These are phyloP conservation scores for Tetrahymena thermophila DNA, from an alignment of 73 alveolate genomes.

Conservation along the genomic window DNA sequence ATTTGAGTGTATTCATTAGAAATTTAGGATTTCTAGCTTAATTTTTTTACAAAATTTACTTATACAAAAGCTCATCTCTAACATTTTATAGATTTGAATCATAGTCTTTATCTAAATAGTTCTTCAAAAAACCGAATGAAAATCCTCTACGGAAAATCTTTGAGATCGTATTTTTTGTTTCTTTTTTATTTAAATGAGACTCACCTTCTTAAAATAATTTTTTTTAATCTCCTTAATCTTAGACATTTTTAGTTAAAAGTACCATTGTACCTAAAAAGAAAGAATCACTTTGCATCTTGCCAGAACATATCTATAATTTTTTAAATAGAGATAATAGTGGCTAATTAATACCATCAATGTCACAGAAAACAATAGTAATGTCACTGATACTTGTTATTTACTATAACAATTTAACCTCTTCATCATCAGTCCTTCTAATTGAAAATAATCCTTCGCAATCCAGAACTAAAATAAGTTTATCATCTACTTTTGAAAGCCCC, in stretches of 20 bases:
- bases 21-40: neutral
- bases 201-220: neutral
- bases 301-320: neutral
- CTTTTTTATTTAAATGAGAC: neutral
- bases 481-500: conserved; percentile 5
- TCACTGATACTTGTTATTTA: conserved; percentile 11
- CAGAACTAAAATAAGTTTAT: neutral
- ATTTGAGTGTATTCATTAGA: neutral
- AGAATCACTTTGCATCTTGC: neutral
- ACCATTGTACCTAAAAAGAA: neutral
- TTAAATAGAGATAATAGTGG: neutral
- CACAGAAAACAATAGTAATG: neutral
- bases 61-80: neutral
- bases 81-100: neutral
- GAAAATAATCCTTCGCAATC: conserved; percentile 35
- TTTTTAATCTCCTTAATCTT: neutral
- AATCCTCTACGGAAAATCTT: neutral
- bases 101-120: neutral
- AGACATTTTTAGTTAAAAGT: neutral
- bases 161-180: neutral
- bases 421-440: neutral
- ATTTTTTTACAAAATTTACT: no score
- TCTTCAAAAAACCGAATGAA: neutral
- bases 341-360: neutral
- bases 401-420: neutral